phyloP scores from a whole-genome alignment of 345 rosid species.

The Linum trigynum region DNA sequence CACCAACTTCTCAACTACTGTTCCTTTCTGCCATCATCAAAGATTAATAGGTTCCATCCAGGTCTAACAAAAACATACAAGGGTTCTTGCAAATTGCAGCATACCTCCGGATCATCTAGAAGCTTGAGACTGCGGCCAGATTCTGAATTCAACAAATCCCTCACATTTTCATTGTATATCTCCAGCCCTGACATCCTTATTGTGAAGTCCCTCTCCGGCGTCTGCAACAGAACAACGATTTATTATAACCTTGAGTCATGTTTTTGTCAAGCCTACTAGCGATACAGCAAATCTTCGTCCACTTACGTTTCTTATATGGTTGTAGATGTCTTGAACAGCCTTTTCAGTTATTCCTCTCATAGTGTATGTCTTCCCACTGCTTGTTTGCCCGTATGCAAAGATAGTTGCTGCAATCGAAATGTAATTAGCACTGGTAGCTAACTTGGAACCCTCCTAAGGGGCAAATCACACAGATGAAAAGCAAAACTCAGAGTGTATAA shows the following conservation, averaged over 20 bases:
- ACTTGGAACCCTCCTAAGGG: slow-evolving; percentile 1
- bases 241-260: not conserved
- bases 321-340: slow-evolving; percentile 88
- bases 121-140: slow-evolving; percentile 90
- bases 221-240: slow-evolving; percentile 31
- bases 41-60: not conserved
- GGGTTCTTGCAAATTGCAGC: not conserved
- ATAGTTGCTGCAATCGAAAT: slow-evolving; percentile 62
- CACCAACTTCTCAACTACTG: slow-evolving; percentile 88
- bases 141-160: slow-evolving; percentile 84
- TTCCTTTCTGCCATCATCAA: slow-evolving; percentile 72
- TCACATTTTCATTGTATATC: slow-evolving; percentile 92
- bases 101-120: slow-evolving; percentile 98
- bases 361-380: slow-evolving; percentile 96
- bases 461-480: not conserved
- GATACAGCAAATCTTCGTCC: not conserved
- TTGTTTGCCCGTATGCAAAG: slow-evolving; percentile 97
- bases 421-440: not conserved
- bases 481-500: not conserved
- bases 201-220: slow-evolving; percentile 90
- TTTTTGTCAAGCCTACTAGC: not conserved
- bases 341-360: slow-evolving; percentile 99
- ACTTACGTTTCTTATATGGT: slow-evolving; percentile 72
- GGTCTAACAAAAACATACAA: slow-evolving; percentile 1
- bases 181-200: slow-evolving; percentile 94